Evolutionary conservation across 139 green algal species (phyloP).

Genomic region (Chlorella sp.): DNA sequence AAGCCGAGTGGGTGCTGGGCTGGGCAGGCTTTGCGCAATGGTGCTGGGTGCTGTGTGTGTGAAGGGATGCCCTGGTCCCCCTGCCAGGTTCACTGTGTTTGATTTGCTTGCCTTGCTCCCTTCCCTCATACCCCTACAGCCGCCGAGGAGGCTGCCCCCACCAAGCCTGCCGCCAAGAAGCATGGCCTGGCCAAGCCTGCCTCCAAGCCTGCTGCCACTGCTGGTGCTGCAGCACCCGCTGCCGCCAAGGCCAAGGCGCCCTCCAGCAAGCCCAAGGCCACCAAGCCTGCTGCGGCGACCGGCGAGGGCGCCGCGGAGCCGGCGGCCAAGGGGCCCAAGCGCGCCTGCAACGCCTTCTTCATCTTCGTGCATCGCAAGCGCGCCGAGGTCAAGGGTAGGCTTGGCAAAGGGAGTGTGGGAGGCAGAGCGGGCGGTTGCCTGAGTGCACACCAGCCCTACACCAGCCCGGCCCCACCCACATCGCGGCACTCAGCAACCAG

Average conservation of each 20-base stretch:
- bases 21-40: background rate
- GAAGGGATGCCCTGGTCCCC: background rate
- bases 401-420: background rate
- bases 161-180: background rate
- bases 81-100: background rate
- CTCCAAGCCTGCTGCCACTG: background rate
- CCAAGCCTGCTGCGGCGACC: background rate
- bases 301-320: background rate
- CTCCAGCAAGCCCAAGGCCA: background rate
- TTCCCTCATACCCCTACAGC: background rate
- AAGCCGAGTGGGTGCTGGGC: background rate
- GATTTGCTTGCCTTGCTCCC: background rate
- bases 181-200: background rate
- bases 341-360: conserved; percentile 10
- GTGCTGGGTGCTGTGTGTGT: background rate
- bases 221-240: background rate
- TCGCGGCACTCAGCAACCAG: background rate
- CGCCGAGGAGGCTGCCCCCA: background rate
- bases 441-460: background rate
- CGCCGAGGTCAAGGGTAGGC: conserved; percentile 17
- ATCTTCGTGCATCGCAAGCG: background rate
- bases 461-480: background rate
- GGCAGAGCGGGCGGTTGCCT: background rate
- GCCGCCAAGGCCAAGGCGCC: background rate
- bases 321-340: background rate